phyloP scores from a whole-genome alignment of 2,329 filamentous ascomycete genomes.

The Trichoderma simmonsii region DNA sequence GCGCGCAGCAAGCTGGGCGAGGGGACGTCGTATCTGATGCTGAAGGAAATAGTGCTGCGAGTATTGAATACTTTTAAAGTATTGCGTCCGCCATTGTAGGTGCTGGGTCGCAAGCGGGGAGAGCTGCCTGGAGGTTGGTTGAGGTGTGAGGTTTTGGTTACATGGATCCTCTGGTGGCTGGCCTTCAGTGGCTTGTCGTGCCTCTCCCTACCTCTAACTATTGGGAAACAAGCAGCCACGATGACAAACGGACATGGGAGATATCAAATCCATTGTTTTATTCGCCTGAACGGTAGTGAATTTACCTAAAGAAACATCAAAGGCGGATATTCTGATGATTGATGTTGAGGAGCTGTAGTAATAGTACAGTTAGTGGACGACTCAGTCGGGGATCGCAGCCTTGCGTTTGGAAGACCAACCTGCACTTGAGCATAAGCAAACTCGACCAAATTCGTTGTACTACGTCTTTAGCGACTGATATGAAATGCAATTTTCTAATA shows the following conservation, averaged over 20 bases:
- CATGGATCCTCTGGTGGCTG: background rate
- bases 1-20: background rate
- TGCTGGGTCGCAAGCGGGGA: background rate
- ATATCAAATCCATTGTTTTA: background rate
- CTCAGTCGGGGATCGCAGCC: background rate
- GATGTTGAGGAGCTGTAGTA: background rate
- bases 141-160: background rate
- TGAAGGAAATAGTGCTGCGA: no score
- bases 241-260: background rate
- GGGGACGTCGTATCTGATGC: background rate
- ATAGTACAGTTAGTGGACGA: background rate
- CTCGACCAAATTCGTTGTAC: background rate
- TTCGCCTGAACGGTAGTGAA: rapidly evolving
- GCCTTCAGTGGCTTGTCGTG: background rate
- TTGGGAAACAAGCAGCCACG: background rate
- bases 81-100: background rate
- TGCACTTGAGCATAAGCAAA: background rate
- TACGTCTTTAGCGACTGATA: background rate
- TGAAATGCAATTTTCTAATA: no score
- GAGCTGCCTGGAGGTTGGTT: background rate
- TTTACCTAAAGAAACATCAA: background rate
- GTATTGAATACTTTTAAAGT: background rate
- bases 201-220: background rate
- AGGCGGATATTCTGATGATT: background rate
- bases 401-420: background rate